phyloP scores from a whole-genome alignment of 2,329 filamentous ascomycete species.

The Trichoderma sp. region DNA sequence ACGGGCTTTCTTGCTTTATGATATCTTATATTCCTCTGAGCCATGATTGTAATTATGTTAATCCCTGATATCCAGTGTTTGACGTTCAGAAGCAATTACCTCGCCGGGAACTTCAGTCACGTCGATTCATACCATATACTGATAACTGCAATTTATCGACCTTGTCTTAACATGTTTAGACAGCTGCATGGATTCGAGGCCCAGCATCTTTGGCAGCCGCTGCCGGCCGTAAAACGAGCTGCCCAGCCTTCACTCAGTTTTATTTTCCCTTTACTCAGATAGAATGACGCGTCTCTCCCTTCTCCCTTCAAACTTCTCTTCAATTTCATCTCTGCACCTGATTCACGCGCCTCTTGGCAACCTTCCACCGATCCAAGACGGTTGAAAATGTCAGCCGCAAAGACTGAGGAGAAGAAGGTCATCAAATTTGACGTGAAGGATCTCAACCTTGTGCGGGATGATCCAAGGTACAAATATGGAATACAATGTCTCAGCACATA shows the following conservation, averaged over 20 bases:
- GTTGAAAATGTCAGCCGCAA: neutral
- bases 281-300: neutral
- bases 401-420: neutral
- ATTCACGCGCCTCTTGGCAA: neutral
- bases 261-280: neutral
- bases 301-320: neutral
- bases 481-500: too few relatives aligned
- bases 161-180: neutral
- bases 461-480: neutral
- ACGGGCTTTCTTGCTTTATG: too few relatives aligned
- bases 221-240: neutral
- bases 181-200: neutral
- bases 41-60: neutral
- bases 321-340: neutral
- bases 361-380: fast-evolving
- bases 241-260: neutral
- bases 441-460: neutral
- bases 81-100: neutral
- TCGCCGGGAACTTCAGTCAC: fast-evolving
- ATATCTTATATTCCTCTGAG: too few relatives aligned
- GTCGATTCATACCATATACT: neutral
- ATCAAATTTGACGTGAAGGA: neutral
- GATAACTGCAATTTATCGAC: neutral
- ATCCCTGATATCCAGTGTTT: fast-evolving
- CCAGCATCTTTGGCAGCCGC: neutral